Evolutionary conservation across 148 eudicot genomes (phyloP).

Genomic region (Silene latifolia): DNA sequence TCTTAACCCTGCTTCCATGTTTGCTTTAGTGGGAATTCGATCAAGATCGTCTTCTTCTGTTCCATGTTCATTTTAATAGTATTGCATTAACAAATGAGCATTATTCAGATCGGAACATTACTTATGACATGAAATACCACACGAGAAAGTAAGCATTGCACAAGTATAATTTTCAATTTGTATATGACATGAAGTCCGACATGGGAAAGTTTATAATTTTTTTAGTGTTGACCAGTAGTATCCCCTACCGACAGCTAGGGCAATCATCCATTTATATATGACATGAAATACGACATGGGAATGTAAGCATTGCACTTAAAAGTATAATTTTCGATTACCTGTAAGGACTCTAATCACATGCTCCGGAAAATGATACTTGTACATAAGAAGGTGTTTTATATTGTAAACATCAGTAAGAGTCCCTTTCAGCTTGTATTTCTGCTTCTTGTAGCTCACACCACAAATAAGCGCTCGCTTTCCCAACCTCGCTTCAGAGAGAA

Average conservation of each 20-base stretch:
- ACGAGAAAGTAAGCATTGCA: too few relatives aligned
- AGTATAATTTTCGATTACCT: conserved; percentile 39
- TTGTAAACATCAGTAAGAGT: conserved; percentile 46
- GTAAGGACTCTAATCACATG: conserved; percentile 46
- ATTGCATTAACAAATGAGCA: conserved; percentile 11
- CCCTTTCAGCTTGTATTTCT: conserved; percentile 54
- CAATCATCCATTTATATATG: too few relatives aligned
- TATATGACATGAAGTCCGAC: too few relatives aligned
- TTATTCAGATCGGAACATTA: too few relatives aligned
- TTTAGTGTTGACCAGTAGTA: too few relatives aligned
- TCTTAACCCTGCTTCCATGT: conserved; percentile 52
- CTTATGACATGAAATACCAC: too few relatives aligned
- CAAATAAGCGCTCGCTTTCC: conserved; percentile 64
- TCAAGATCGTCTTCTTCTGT: conserved; percentile 26
- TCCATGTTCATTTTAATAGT: background rate
- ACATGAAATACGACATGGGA: too few relatives aligned
- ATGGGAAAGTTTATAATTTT: too few relatives aligned
- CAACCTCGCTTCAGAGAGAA: conserved; percentile 9
- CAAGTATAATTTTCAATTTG: conserved; percentile 9
- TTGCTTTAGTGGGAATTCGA: conserved; percentile 52
- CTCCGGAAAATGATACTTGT: conserved; percentile 35
- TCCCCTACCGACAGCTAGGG: too few relatives aligned
- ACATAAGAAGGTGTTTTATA: conserved; percentile 41
- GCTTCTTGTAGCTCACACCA: conserved; percentile 58
- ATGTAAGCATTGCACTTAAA: too few relatives aligned